Base-by-base conservation (phyloP, 257 asterid species). In the Petunia axillaris region DNA sequence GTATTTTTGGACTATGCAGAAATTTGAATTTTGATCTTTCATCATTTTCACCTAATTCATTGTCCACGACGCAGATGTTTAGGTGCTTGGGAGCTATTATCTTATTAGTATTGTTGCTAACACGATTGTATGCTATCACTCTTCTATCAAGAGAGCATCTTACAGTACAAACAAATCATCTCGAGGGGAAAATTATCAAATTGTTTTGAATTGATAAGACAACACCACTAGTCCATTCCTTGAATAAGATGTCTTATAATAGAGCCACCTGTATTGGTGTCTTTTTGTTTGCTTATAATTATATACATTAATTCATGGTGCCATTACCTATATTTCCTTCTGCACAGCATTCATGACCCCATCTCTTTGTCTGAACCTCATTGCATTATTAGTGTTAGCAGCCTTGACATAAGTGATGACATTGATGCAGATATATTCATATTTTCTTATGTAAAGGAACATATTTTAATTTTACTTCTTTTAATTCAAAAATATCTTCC, bases 401-500 rank as follows among this genome's bases (percentile, higher is more conserved):
- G 76, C 41, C 76, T 44, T 70, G 58, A 70, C 41, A 41, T 44
- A 46, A 2, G 41, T 48, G 43, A 70, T 70, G 77, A 70, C 77
- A 48, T 70, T 44, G n/a, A 14, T 57, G 55, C 13, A 53, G 60
- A 41, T 46, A 68, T 16, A 14, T 16, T 53, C 67, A 73, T 8
- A 43, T 80, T 78, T 74, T 59, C 82, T 52, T 10, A 6, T 74
- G 66, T 46, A 59, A 82, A 64, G 77, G 74, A 68, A 84, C 43
- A 16, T 11, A 37, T 46, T 70, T 68, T 70, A 43, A 16, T n/a
- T 44, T 80, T 82, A 80, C 75, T 78, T 83, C 83, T 41, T 77
- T 52, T 44, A 2, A 6, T 63, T 78, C 46, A 39, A 65, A 55
- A 55, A 50, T 62, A 40, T 3, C 38, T 11, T 44, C 44, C 2